Evolutionary conservation across 208 protist genomes (phyloP).

Genomic region (Crithidia brevicula): DNA sequence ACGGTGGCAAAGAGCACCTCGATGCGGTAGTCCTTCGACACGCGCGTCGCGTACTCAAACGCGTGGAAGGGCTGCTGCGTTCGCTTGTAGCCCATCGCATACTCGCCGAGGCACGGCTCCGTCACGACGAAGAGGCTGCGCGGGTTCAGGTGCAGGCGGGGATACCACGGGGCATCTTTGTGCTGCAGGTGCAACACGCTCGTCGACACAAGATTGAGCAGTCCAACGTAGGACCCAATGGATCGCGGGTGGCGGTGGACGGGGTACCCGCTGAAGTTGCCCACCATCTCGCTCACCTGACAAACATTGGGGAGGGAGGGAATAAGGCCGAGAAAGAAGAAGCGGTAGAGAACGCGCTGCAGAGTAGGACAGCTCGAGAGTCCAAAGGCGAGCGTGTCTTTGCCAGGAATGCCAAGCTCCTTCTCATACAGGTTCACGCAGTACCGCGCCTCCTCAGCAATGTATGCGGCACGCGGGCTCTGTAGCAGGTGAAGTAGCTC

Average conservation of each 20-base stretch:
- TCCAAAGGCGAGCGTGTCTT: constrained; percentile 86
- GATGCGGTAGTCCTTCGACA: constrained; percentile 92
- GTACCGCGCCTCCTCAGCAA: constrained; percentile 89
- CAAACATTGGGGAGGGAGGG: constrained; percentile 84
- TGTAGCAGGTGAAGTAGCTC: constrained; percentile 84
- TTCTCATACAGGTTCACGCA: constrained; percentile 90
- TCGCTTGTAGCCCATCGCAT: constrained; percentile 87
- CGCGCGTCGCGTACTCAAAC: constrained; percentile 87
- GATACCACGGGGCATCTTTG: constrained; percentile 84
- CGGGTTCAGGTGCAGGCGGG: constrained; percentile 78
- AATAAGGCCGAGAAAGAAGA: constrained; percentile 86
- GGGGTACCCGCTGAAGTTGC: constrained; percentile 89
- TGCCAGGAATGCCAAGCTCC: constrained; percentile 78
- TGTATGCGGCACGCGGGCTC: constrained; percentile 73
- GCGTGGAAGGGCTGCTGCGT: constrained; percentile 87
- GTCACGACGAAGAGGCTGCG: constrained; percentile 84
- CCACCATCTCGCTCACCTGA: constrained; percentile 91
- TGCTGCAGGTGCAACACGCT: constrained; percentile 87
- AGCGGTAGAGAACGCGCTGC: constrained; percentile 71
- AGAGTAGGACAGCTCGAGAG: constrained; percentile 67
- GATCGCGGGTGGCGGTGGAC: constrained; percentile 81
- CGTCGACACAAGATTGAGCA: constrained; percentile 88
- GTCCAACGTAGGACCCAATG: constrained; percentile 84
- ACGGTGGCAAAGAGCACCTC: constrained; percentile 91
- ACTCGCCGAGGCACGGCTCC: constrained; percentile 80